Evolutionary conservation across 768 basidiomycete genomes (phyloP).

Genomic region (Russula abietina): DNA sequence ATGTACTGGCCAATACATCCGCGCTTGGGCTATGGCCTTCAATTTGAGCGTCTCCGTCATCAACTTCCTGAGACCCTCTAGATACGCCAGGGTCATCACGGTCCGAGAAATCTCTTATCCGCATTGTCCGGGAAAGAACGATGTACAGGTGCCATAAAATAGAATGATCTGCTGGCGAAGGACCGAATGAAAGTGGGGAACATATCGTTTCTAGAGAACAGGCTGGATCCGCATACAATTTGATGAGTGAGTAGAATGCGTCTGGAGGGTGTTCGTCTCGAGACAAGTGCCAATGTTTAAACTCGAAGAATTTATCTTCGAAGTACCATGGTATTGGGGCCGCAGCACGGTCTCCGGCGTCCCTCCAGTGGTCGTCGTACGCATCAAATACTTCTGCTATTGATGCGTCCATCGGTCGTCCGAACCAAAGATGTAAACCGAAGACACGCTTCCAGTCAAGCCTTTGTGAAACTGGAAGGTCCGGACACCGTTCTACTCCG

Average conservation of each 20-base stretch:
- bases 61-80: conserved; percentile 35
- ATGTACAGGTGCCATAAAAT: conserved; percentile 92
- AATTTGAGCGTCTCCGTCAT: conserved; percentile 40
- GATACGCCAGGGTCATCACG: conserved; percentile 46
- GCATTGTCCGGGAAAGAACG: conserved; percentile 75
- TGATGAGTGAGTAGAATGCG: conserved; percentile 75
- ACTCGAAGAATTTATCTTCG: conserved; percentile 29
- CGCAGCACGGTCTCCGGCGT: conserved; percentile 39
- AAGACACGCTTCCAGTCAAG: conserved; percentile 95
- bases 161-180: conserved; percentile 73
- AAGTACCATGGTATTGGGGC: conserved; percentile 56
- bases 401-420: conserved; percentile 60
- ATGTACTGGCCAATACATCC: conserved; percentile 74
- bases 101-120: conserved; percentile 84
- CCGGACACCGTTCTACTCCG: conserved; percentile 47
- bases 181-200: conserved; percentile 64
- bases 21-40: conserved; percentile 82
- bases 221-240: conserved; percentile 66
- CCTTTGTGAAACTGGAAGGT: conserved; percentile 58
- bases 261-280: conserved; percentile 49
- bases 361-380: conserved; percentile 45
- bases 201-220: conserved; percentile 65
- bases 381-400: conserved; percentile 61
- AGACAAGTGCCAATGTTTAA: conserved; percentile 40
- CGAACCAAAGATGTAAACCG: conserved; percentile 88